phyloP scores from a whole-genome alignment of 73 alveolate genomes.

The Paramecium pentaurelia region DNA sequence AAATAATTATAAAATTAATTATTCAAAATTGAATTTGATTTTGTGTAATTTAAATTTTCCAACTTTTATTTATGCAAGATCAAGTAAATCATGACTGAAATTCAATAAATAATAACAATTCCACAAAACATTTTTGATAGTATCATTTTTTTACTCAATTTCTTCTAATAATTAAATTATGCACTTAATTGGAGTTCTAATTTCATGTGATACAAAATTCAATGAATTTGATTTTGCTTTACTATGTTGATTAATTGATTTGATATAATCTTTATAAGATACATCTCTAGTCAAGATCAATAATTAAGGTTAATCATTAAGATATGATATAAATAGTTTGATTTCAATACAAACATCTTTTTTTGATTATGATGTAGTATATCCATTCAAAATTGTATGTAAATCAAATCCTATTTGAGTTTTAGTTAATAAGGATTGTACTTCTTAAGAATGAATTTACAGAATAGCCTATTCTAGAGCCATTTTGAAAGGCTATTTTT shows the following conservation, averaged over 20 bases:
- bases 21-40: neutral
- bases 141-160: neutral
- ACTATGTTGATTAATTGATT: neutral
- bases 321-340: conserved; percentile 11
- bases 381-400: neutral
- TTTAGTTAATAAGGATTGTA: neutral
- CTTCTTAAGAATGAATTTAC: neutral
- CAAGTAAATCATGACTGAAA: conserved; percentile 44
- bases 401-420: neutral
- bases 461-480: conserved; percentile 4
- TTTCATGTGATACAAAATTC: conserved; percentile 49
- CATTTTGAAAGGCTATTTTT: neutral
- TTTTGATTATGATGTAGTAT: neutral
- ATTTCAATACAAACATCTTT: neutral
- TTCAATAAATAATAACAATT: conserved; percentile 44
- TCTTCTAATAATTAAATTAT: conserved; percentile 47
- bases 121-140: neutral
- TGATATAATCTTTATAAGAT: conserved; percentile 16
- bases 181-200: conserved; percentile 55
- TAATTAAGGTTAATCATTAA: neutral
- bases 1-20: neutral
- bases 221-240: conserved; percentile 42
- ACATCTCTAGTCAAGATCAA: neutral
- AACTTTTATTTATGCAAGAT: conserved; percentile 50
- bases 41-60: conserved; percentile 42